Conservation (phyloP, 495 filamentous ascomycete genomes). For the Podospora appendiculata region DNA sequence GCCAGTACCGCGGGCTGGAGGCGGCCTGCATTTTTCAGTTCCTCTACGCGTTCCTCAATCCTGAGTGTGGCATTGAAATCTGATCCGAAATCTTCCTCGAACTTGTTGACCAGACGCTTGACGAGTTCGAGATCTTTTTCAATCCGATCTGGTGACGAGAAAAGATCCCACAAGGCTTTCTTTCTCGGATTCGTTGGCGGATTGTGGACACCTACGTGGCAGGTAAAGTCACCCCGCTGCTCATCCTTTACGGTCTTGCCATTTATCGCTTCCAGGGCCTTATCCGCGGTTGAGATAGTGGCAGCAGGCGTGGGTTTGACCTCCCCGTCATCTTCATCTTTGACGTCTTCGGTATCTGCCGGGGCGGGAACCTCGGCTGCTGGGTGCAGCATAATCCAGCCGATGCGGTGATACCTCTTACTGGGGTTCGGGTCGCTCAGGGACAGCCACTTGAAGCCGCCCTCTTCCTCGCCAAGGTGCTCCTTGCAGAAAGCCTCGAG, state of each 20-base stretch:
- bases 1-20: constrained; percentile 58
- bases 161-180: constrained; percentile 96
- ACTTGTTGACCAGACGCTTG: constrained; percentile 62
- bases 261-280: constrained; percentile 85
- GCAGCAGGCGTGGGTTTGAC: constrained; percentile 24
- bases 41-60: constrained; percentile 81
- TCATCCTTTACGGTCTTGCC: constrained; percentile 94
- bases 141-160: constrained; percentile 82
- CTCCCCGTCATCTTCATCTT: constrained; percentile 44
- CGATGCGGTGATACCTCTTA: constrained; percentile 96
- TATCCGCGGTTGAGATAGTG: constrained; percentile 57
- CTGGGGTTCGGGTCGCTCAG: constrained; percentile 93
- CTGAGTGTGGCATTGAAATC: constrained; percentile 63
- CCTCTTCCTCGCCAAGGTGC: constrained; percentile 76
- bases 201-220: constrained; percentile 92
- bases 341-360: constrained; percentile 59
- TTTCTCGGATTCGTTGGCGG: constrained; percentile 80
- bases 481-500: constrained; percentile 89
- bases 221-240: constrained; percentile 87
- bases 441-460: constrained; percentile 85
- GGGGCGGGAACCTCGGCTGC: constrained; percentile 52
- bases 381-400: constrained; percentile 93
- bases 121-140: constrained; percentile 78
- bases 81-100: constrained; percentile 72
- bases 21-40: constrained; percentile 61